A percentile compares a stretch with the other conserved stretches of the same genome.
These are phyloP conservation scores for Cystobasidium onofrii DNA, from an alignment of 768 basidiomycete genomes.

Conservation along the genomic window DNA sequence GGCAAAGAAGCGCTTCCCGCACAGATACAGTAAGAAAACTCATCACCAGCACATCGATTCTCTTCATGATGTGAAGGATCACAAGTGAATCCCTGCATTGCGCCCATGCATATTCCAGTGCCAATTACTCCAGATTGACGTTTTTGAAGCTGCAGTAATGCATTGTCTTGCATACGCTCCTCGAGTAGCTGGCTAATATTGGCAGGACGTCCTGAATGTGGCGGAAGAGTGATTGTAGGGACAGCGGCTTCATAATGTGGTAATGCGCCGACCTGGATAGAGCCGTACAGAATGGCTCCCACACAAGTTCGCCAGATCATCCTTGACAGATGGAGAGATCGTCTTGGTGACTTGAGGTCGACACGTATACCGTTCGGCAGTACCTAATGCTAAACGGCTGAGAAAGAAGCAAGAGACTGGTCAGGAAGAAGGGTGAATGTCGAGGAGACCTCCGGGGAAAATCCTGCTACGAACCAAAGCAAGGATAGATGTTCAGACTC, in stretches of 20 bases:
- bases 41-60: constrained; percentile 26
- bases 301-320: not conserved
- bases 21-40: constrained; percentile 26
- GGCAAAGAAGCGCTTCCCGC: constrained; percentile 17
- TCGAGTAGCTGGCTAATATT: constrained; percentile 4
- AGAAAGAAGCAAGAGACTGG: not conserved
- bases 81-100: constrained; percentile 22
- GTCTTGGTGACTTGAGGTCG: too few species aligned
- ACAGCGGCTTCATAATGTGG: not conserved
- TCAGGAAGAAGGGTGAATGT: not conserved
- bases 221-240: not conserved
- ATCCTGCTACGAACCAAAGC: not conserved
- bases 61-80: constrained; percentile 22
- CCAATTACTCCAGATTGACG: constrained; percentile 15
- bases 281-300: not conserved
- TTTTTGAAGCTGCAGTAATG: not conserved
- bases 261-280: not conserved
- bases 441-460: not conserved
- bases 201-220: not conserved
- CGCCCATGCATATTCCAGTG: constrained; percentile 9
- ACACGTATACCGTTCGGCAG: too few species aligned
- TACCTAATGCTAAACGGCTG: too few species aligned
- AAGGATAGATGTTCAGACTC: not conserved
- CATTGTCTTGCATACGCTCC: not conserved
- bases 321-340: not conserved